Conservation (phyloP, 176 grass and related monocot genomes). For the Avena sativa region DNA sequence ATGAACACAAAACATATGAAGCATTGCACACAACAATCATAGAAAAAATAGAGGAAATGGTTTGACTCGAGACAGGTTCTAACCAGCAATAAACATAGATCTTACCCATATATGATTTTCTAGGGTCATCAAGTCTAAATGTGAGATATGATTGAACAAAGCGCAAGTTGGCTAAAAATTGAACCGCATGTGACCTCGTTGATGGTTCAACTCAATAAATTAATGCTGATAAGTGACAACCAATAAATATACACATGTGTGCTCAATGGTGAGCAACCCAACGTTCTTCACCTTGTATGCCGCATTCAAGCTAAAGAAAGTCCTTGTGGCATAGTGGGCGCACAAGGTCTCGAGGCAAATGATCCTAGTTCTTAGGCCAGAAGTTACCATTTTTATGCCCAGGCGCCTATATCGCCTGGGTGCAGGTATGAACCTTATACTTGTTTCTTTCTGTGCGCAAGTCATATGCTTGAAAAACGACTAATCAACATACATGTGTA, state of each 20-base stretch:
- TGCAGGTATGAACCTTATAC: neutral
- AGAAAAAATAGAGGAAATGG: neutral
- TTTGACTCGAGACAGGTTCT: neutral
- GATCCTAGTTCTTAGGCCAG: neutral
- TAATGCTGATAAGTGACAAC: neutral
- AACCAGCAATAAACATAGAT: neutral
- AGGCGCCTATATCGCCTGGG: neutral
- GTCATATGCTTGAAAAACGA: neutral
- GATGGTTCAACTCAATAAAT: conserved; percentile 18
- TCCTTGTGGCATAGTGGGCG: neutral
- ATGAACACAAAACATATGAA: conserved; percentile 9
- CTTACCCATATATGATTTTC: neutral
- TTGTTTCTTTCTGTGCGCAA: neutral
- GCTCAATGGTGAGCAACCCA: neutral
- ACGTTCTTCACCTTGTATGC: neutral
- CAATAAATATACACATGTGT: neutral
- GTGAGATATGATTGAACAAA: neutral
- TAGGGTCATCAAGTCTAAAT: conserved; percentile 12
- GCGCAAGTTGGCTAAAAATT: neutral
- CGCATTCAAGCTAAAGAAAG: neutral
- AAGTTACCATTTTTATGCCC: neutral
- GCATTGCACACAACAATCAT: neutral
- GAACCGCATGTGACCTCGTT: neutral
- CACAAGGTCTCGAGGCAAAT: neutral
- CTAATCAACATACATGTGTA: neutral